Evolutionary conservation across 768 basidiomycete genomes (phyloP), one percentile per base, ranked within the genome.

Genomic region (Tricholomella constricta): DNA sequence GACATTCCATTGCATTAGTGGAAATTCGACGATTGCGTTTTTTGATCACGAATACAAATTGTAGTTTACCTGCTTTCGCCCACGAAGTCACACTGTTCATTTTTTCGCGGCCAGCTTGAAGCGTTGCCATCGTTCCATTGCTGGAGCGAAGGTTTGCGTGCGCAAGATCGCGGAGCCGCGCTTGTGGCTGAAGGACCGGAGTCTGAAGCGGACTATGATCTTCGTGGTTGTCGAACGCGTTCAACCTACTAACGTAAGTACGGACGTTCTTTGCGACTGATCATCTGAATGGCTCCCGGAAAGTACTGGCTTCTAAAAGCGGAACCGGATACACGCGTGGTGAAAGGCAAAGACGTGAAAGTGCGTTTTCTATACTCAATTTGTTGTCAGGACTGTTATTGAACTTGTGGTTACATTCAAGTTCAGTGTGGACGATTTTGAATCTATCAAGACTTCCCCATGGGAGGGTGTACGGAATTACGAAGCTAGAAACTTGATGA

Each of bases 401-500:
- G 40, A 25, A 43, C 17, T 43, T 50, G 32, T 6, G n/a, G 12
- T 17, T 15, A 6, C 15, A 14, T 32, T 26, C 31, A 60, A 91
- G 89, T 94, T 94, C 64, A 89, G 88, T 54, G 84, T 94, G 6
- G 90, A 92, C 56, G 91, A 94, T 67, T 91, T 94, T 64, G 91
- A 93, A 68, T 56, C 74, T 7, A 79, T 78, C 48, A 78, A 75
- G 48, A 86, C 78, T 17, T 90, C 90, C 0, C 75, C 89, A 29
- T 93, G 91, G 91, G 91, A 92, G 63, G 91, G 91, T n/a, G 91
- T 93, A 19, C 76, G 91, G 31, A 92, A 91, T 60, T 86, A 85
- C 58, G 88, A 91, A 67, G 91, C 91, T 6, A 77, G 85, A 54
- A 92, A 92, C 65, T 63, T 91, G 55, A 92, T 93, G 85, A 88